phyloP scores from a whole-genome alignment of 1,284 basidiomycete species.

The Heterobasidion annosum region DNA sequence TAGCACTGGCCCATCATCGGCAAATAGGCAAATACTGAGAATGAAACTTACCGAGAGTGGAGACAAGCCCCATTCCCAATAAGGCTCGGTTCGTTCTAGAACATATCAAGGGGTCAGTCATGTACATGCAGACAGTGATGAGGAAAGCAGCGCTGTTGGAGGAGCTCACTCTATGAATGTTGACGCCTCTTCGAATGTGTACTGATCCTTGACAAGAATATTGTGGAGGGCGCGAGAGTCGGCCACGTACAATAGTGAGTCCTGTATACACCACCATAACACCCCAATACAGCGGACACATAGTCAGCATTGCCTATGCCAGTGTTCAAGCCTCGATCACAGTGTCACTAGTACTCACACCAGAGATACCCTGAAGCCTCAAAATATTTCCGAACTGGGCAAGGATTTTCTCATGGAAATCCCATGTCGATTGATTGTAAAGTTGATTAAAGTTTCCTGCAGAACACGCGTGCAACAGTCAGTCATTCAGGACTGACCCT shows the following conservation, averaged over 20 bases:
- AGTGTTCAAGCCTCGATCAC: too few species aligned
- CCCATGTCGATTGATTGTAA: too few species aligned
- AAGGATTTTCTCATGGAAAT: too few species aligned
- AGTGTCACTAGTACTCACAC: too few species aligned
- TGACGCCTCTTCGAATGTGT: slow-evolving; percentile 14
- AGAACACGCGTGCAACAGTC: too few species aligned
- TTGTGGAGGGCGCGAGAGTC: slow-evolving; percentile 19
- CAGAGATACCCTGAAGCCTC: too few species aligned
- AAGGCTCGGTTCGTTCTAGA: slow-evolving; percentile 8
- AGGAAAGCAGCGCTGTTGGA: neutral
- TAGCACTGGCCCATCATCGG: neutral
- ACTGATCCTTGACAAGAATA: slow-evolving; percentile 22
- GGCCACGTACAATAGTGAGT: slow-evolving; percentile 11
- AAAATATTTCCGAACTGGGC: too few species aligned
- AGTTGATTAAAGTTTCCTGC: too few species aligned
- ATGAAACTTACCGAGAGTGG: slow-evolving; percentile 10
- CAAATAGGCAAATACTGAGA: neutral
- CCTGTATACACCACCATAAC: slow-evolving; percentile 3
- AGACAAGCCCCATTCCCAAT: slow-evolving; percentile 13
- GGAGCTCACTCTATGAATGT: slow-evolving; percentile 12
- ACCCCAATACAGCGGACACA: too few species aligned
- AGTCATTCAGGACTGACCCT: too few species aligned
- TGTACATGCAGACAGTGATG: neutral
- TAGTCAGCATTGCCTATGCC: too few species aligned
- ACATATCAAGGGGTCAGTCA: neutral